Evolutionary conservation across 2,329 filamentous ascomycete species (phyloP).

Genomic region (Calonectria fujianensis): DNA sequence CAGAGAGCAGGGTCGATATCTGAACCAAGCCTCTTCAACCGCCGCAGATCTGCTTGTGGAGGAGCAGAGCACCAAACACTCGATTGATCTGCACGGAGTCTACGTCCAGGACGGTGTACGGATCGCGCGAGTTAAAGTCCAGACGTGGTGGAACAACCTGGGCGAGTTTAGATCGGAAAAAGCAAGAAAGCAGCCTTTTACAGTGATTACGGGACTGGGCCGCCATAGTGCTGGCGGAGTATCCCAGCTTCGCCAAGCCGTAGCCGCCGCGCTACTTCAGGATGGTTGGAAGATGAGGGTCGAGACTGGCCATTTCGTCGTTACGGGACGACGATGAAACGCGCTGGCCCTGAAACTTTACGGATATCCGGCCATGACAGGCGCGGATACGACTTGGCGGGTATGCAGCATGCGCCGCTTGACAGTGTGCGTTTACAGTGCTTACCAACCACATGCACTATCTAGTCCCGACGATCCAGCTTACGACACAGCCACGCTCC

Average conservation of each 20-base stretch:
- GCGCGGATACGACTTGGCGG: neutral
- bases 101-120: slow-evolving; percentile 86
- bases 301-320: slow-evolving; percentile 80
- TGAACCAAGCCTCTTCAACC: slow-evolving; percentile 75
- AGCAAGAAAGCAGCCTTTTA: slow-evolving; percentile 74
- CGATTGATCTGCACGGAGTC: slow-evolving; percentile 89
- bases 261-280: slow-evolving; percentile 82
- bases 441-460: neutral
- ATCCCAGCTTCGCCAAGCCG: slow-evolving; percentile 85
- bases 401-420: neutral
- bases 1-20: slow-evolving; percentile 76
- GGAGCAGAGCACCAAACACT: slow-evolving; percentile 75
- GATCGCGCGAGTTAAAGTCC: slow-evolving; percentile 81
- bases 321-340: slow-evolving; percentile 74
- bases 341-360: neutral
- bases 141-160: slow-evolving; percentile 84
- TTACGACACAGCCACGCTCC: slow-evolving; percentile 27
- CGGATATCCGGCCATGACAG: neutral
- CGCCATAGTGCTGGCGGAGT: slow-evolving; percentile 85
- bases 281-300: slow-evolving; percentile 91
- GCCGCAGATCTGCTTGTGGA: slow-evolving; percentile 83
- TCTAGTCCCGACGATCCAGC: neutral
- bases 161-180: slow-evolving; percentile 77
- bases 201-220: slow-evolving; percentile 88
- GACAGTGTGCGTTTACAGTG: neutral